Conservation (phyloP, 2,329 filamentous ascomycete genomes). For the Fusarium gaditjirri region DNA sequence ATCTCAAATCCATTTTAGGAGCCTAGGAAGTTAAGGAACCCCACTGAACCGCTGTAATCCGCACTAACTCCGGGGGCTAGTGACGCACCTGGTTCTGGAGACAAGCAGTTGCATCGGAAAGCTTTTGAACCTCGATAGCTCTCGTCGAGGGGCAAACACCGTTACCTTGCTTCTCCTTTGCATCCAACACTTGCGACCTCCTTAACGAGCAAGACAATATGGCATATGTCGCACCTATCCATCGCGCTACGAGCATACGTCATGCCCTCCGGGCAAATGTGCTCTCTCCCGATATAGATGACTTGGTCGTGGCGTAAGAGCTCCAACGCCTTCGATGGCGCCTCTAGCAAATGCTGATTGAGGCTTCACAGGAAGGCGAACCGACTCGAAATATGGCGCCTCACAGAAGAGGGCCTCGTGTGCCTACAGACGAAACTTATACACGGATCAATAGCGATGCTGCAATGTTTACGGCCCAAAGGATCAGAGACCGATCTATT, state of each 20-base stretch:
- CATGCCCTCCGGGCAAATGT: constrained; percentile 87
- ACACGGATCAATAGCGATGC: constrained; percentile 87
- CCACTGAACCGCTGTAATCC: constrained; percentile 36
- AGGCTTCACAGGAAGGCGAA: constrained; percentile 75
- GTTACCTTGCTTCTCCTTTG: neutral
- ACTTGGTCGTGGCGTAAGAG: constrained; percentile 86
- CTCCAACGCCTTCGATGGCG: constrained; percentile 17
- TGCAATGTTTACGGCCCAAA: constrained; percentile 81
- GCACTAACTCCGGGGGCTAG: constrained; percentile 45
- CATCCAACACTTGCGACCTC: neutral
- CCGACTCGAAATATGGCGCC: constrained; percentile 83
- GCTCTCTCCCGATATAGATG: constrained; percentile 78
- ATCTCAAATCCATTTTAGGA: neutral
- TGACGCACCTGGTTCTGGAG: constrained; percentile 38
- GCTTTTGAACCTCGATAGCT: constrained; percentile 41
- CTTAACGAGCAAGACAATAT: constrained; percentile 59
- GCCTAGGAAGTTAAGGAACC: constrained; percentile 11
- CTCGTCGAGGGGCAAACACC: constrained; percentile 35
- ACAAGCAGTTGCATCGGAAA: constrained; percentile 34
- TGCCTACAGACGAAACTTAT: constrained; percentile 76
- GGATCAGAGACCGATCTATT: constrained; percentile 82
- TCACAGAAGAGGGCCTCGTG: constrained; percentile 70
- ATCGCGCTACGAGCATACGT: constrained; percentile 88
- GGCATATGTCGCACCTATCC: constrained; percentile 95
- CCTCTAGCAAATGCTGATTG: constrained; percentile 45